Conservation (phyloP, 768 basidiomycete genomes). For the Lentinula raphanica region DNA sequence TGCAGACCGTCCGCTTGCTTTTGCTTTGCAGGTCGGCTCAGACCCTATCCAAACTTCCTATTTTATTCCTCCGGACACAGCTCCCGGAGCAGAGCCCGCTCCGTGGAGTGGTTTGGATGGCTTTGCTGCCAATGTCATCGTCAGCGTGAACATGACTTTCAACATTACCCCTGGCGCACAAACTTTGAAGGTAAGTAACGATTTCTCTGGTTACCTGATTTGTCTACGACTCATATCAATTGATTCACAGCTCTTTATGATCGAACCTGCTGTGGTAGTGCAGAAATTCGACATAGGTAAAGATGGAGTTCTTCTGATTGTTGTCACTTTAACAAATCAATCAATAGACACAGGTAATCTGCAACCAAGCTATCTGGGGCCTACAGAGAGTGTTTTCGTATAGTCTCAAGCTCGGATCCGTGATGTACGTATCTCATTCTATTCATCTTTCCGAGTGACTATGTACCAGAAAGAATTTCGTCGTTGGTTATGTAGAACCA, state of each 20-base stretch:
- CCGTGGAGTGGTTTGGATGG: conserved; percentile 45
- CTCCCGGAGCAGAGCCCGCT: conserved; percentile 40
- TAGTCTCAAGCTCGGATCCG: background rate
- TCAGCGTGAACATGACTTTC: conserved; percentile 35
- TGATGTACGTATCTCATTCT: background rate
- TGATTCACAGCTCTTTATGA: conserved; percentile 39
- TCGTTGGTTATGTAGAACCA: background rate
- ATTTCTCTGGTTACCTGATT: background rate
- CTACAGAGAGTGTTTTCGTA: conserved; percentile 47
- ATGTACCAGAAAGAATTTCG: background rate
- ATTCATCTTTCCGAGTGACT: background rate
- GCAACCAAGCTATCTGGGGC: conserved; percentile 53
- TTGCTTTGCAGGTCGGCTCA: conserved; percentile 48
- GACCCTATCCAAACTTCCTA: conserved; percentile 34
- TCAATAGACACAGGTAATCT: conserved; percentile 51
- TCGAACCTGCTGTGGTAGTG: conserved; percentile 55
- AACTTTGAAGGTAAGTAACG: conserved; percentile 48
- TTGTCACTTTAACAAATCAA: conserved; percentile 1
- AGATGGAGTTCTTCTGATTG: conserved; percentile 14
- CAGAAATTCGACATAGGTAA: conserved; percentile 59
- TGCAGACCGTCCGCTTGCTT: conserved; percentile 41
- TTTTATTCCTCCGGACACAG: conserved; percentile 38
- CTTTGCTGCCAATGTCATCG: conserved; percentile 50
- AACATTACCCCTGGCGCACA: conserved; percentile 45
- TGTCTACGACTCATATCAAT: background rate